Evolutionary conservation across 106 monocot genomes (phyloP).

Genomic region (Platanthera zijinensis): DNA sequence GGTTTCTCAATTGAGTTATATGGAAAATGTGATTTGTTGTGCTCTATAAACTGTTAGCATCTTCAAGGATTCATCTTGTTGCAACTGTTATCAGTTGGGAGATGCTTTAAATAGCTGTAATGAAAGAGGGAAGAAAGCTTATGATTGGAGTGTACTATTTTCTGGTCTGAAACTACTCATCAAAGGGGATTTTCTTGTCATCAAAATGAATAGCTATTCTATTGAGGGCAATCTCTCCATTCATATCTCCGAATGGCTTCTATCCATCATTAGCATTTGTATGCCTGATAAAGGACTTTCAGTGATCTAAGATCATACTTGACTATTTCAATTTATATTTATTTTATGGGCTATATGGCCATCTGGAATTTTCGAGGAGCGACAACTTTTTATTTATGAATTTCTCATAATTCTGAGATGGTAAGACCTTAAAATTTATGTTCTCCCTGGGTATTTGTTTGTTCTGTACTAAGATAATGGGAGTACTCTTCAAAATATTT

Average conservation of each 20-base stretch:
- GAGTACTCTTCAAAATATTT: slow-evolving; percentile 13
- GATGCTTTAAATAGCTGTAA: slow-evolving; percentile 8
- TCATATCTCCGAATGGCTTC: slow-evolving; percentile 14
- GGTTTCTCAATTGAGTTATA: slow-evolving; percentile 18
- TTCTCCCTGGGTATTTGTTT: slow-evolving; percentile 3
- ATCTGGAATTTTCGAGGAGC: slow-evolving; percentile 36
- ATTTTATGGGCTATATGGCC: slow-evolving; percentile 29
- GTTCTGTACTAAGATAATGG: background rate
- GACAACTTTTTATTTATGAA: slow-evolving; percentile 35
- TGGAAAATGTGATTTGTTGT: slow-evolving; percentile 9
- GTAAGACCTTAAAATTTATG: slow-evolving; percentile 39
- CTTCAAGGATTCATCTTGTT: slow-evolving; percentile 10
- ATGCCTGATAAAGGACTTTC: slow-evolving; percentile 21
- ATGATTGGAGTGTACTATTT: slow-evolving; percentile 2
- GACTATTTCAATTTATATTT: slow-evolving; percentile 30
- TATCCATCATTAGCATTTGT: slow-evolving; percentile 14
- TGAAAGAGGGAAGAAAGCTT: slow-evolving; percentile 2
- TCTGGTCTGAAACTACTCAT: slow-evolving; percentile 9
- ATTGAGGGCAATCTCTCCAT: slow-evolving; percentile 13
- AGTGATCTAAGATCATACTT: slow-evolving; percentile 16
- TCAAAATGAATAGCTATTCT: slow-evolving; percentile 14
- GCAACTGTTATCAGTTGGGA: slow-evolving; percentile 14
- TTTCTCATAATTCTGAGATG: slow-evolving; percentile 42
- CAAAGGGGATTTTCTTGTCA: slow-evolving; percentile 18
- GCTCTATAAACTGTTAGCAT: slow-evolving; percentile 16